Percentiles rank a stretch among this genome's conserved stretches.
phyloP scores from a whole-genome alignment of 129 eudicot species.

The Artemisia tridentata region DNA sequence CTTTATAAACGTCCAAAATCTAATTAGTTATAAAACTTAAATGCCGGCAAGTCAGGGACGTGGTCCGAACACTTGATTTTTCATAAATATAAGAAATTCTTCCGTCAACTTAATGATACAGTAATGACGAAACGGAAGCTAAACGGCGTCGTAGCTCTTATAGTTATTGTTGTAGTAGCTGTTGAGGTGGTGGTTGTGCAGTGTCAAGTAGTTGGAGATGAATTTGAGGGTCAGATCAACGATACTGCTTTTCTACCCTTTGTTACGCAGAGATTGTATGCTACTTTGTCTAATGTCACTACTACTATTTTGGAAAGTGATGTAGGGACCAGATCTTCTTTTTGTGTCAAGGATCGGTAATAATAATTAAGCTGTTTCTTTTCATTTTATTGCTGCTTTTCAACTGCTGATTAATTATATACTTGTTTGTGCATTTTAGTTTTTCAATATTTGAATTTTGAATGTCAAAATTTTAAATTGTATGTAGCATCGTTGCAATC shows the following conservation, averaged over 20 bases:
- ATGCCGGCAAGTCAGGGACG: conserved; percentile 16
- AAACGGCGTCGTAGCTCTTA: conserved; percentile 24
- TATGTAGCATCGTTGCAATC: no score
- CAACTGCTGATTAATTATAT: neutral
- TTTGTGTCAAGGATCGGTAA: conserved; percentile 73
- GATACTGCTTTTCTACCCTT: conserved; percentile 46
- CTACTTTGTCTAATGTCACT: conserved; percentile 52
- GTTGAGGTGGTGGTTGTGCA: conserved; percentile 23
- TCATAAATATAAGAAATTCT: neutral
- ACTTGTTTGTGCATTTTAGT: no score
- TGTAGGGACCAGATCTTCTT: conserved; percentile 44
- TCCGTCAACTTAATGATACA: conserved; percentile 15
- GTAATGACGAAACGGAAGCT: conserved; percentile 26
- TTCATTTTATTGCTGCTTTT: neutral
- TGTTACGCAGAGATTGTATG: conserved; percentile 45
- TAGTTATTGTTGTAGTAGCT: conserved; percentile 20
- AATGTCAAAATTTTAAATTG: no score
- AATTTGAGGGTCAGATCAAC: conserved; percentile 42
- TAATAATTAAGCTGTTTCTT: neutral
- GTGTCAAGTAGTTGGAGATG: conserved; percentile 44
- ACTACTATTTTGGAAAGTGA: conserved; percentile 39
- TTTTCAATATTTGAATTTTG: no score
- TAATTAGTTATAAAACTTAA: neutral
- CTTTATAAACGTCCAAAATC: no score
- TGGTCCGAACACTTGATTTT: conserved; percentile 5